These are phyloP conservation scores for Diaporthe australafricana DNA, from an alignment of 2,329 filamentous ascomycete genomes.

Conservation along the genomic window DNA sequence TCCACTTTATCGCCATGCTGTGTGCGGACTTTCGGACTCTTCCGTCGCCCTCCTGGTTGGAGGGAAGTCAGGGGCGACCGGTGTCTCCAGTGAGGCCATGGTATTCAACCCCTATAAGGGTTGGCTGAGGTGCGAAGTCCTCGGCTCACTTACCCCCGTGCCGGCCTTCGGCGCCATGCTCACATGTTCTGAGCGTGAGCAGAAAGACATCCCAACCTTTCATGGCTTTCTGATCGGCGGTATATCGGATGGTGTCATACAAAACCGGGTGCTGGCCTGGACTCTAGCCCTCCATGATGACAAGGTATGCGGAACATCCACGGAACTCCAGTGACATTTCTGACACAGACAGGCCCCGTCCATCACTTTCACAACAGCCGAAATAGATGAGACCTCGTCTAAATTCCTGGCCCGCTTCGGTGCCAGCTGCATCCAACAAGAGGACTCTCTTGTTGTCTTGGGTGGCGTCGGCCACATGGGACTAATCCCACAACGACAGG, in stretches of 20 bases:
- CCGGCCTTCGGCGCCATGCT: conserved; percentile 59
- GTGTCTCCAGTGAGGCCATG: conserved; percentile 63
- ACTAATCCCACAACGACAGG: conserved; percentile 59
- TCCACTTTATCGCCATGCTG: conserved; percentile 82
- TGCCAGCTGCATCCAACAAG: conserved; percentile 49
- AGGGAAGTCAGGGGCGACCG: conserved; percentile 65
- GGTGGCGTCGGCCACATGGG: conserved; percentile 57
- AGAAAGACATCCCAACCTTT: conserved; percentile 49
- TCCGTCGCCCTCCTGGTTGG: conserved; percentile 69
- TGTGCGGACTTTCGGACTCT: conserved; percentile 62
- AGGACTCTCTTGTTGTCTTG: conserved; percentile 49
- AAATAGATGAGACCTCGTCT: neutral
- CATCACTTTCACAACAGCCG: conserved; percentile 24
- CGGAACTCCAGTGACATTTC: neutral
- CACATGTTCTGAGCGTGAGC: conserved; percentile 38
- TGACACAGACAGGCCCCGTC: conserved; percentile 27
- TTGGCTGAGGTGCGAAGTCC: conserved; percentile 58
- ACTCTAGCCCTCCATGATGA: conserved; percentile 55
- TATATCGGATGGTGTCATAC: conserved; percentile 72
- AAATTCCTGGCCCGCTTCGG: conserved; percentile 52
- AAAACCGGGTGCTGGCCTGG: conserved; percentile 75
- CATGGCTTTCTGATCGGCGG: conserved; percentile 79
- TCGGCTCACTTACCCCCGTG: conserved; percentile 48
- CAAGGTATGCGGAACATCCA: conserved; percentile 49
- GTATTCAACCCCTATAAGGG: conserved; percentile 62